Conservation (phyloP, 1,139 yeast species). For the Candida tetrigidarum region DNA sequence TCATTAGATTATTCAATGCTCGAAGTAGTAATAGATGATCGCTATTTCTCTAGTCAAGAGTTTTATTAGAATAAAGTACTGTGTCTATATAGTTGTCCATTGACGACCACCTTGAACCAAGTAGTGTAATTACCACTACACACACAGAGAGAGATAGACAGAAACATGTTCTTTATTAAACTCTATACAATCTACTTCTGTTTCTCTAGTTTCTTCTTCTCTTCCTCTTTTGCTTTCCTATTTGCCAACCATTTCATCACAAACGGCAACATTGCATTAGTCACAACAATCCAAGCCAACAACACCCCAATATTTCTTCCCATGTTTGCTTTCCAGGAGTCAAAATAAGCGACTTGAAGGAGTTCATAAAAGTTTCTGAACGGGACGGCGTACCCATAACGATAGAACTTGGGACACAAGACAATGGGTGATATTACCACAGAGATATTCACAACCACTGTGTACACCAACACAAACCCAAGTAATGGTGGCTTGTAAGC, state of each 20-base stretch:
- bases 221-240: slow-evolving; percentile 21
- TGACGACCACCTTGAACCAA: too few relatives aligned
- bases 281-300: slow-evolving; percentile 49
- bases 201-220: neutral
- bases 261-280: slow-evolving; percentile 45
- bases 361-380: slow-evolving; percentile 50
- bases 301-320: slow-evolving; percentile 53
- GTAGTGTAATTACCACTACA: too few relatives aligned
- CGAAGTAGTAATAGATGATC: too few relatives aligned
- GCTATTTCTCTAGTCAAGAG: too few relatives aligned
- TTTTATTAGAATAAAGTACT: too few relatives aligned
- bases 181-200: neutral
- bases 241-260: slow-evolving; percentile 29
- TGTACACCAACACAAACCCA: slow-evolving; percentile 52
- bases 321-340: slow-evolving; percentile 48
- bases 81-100: too few relatives aligned
- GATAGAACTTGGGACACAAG: slow-evolving; percentile 47
- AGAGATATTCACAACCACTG: slow-evolving; percentile 48
- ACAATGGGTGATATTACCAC: slow-evolving; percentile 53
- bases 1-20: too few relatives aligned
- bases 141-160: too few relatives aligned
- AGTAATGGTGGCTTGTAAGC: slow-evolving; percentile 45
- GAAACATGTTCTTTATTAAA: too few relatives aligned
- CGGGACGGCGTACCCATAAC: slow-evolving; percentile 59
- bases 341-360: slow-evolving; percentile 47